A percentile compares a stretch with the other conserved stretches of the same genome.
phyloP scores from a whole-genome alignment of 148 eudicot species.

The Oxyria digyna region DNA sequence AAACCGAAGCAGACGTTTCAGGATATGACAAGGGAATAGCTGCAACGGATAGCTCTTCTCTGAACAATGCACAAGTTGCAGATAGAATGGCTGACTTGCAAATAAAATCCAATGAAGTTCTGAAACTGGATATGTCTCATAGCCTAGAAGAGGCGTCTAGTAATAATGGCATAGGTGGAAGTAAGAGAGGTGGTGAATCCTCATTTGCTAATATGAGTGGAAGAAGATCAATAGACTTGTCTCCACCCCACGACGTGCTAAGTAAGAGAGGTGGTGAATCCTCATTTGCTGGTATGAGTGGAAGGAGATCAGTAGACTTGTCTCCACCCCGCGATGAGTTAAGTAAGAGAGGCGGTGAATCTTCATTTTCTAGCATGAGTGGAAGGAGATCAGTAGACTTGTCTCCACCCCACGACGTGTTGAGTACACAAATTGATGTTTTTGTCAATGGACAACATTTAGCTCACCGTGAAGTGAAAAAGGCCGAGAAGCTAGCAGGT shows the following conservation, averaged over 20 bases:
- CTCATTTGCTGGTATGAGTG: slow-evolving; percentile 22
- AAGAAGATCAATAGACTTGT: slow-evolving; percentile 23
- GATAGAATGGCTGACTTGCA: slow-evolving; percentile 34
- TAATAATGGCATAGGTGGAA: slow-evolving; percentile 19
- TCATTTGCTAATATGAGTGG: slow-evolving; percentile 22
- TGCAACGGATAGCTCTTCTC: slow-evolving; percentile 16
- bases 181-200: slow-evolving; percentile 27
- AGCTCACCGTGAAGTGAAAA: slow-evolving; percentile 32
- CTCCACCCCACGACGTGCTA: slow-evolving; percentile 15
- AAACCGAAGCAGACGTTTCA: slow-evolving; percentile 13
- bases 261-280: slow-evolving; percentile 24
- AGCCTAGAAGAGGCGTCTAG: slow-evolving; percentile 27
- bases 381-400: slow-evolving; percentile 24
- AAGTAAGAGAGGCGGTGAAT: slow-evolving; percentile 24
- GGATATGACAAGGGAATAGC: slow-evolving; percentile 22
- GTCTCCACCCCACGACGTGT: slow-evolving; percentile 19
- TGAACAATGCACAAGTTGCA: slow-evolving; percentile 26
- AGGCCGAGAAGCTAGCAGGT: slow-evolving; percentile 79
- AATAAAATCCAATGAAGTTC: slow-evolving; percentile 21
- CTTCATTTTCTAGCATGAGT: slow-evolving; percentile 22
- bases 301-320: slow-evolving; percentile 23
- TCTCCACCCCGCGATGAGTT: slow-evolving; percentile 17
- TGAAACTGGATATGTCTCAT: slow-evolving; percentile 20
- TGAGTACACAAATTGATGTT: slow-evolving; percentile 27
- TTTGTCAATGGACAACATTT: slow-evolving; percentile 61